These are phyloP conservation scores for Wickerhamomyces ciferrii DNA, from an alignment of 805 yeast genomes.

Conservation along the genomic window DNA sequence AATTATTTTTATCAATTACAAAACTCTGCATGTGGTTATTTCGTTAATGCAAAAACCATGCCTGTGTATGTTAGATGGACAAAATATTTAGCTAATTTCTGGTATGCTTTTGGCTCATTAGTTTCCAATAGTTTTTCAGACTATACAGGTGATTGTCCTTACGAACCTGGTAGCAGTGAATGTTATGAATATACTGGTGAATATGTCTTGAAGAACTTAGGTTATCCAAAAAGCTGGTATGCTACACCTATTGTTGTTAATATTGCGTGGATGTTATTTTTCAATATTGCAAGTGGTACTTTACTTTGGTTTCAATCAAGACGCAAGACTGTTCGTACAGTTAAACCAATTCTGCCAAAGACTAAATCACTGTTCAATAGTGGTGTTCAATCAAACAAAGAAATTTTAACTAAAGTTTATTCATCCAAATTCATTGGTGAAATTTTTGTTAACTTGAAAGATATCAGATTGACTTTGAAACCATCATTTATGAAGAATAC, in stretches of 20 bases:
- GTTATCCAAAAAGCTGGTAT: slow-evolving; percentile 61
- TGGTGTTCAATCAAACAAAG: not conserved
- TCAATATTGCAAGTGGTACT: slow-evolving; percentile 41
- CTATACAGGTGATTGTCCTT: slow-evolving; percentile 56
- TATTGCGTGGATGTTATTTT: slow-evolving; percentile 54
- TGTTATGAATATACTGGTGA: slow-evolving; percentile 50
- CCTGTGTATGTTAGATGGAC: slow-evolving; percentile 88
- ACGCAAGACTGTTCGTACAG: slow-evolving; percentile 24
- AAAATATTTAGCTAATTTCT: slow-evolving; percentile 67
- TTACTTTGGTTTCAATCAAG: slow-evolving; percentile 35
- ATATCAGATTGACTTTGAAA: not conserved
- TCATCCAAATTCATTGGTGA: not conserved
- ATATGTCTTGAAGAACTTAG: slow-evolving; percentile 48
- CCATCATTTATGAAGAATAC: not conserved
- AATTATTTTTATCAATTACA: slow-evolving; percentile 37
- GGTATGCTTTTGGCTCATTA: slow-evolving; percentile 74
- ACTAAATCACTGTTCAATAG: not conserved
- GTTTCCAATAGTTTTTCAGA: slow-evolving; percentile 61
- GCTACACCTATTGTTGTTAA: slow-evolving; percentile 58
- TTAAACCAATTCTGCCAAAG: slow-evolving; percentile 17
- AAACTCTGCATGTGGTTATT: slow-evolving; percentile 77
- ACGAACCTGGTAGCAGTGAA: slow-evolving; percentile 19
- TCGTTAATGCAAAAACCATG: slow-evolving; percentile 64
- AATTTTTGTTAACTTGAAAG: not conserved
- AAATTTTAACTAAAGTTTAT: not conserved